Evolutionary conservation across 768 basidiomycete genomes (phyloP).

Genomic region (Dentipellis fragilis): DNA sequence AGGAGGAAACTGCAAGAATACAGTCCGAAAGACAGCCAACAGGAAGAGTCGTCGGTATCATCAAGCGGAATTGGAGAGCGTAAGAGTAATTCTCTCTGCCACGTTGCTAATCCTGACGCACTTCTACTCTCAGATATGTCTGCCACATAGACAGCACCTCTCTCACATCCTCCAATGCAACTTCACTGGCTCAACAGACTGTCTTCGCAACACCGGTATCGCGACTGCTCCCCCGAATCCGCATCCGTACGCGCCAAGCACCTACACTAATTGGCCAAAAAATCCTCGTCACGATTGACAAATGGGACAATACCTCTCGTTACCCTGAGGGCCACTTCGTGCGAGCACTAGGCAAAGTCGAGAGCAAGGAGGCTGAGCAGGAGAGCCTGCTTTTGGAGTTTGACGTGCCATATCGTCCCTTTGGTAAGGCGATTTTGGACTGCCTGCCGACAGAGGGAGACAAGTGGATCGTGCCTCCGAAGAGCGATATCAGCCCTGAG

Average conservation of each 20-base stretch:
- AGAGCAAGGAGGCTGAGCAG: conserved; percentile 93
- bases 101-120: conserved; percentile 1
- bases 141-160: conserved; percentile 92
- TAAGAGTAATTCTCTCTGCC: conserved; percentile 30
- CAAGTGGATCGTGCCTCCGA: conserved; percentile 84
- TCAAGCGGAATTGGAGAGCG: conserved; percentile 95
- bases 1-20: conserved; percentile 18
- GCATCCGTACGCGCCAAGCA: conserved; percentile 90
- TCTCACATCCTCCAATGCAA: conserved; percentile 64
- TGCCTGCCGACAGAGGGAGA: conserved; percentile 89
- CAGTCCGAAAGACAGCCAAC: conserved; percentile 74
- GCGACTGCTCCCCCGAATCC: conserved; percentile 83
- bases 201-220: conserved; percentile 94
- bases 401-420: conserved; percentile 92
- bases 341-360: conserved; percentile 79
- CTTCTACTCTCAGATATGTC: conserved; percentile 53
- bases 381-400: conserved; percentile 90
- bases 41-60: conserved; percentile 81
- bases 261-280: conserved; percentile 84
- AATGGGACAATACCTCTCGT: conserved; percentile 78
- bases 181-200: conserved; percentile 79
- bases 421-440: conserved; percentile 89
- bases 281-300: conserved; percentile 90
- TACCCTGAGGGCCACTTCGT: conserved; percentile 98
- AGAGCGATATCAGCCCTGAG: conserved; percentile 34